Percentiles rank a stretch among this genome's conserved stretches.
phyloP scores from a whole-genome alignment of 345 rosid species.

The Eucalyptus melliodora region DNA sequence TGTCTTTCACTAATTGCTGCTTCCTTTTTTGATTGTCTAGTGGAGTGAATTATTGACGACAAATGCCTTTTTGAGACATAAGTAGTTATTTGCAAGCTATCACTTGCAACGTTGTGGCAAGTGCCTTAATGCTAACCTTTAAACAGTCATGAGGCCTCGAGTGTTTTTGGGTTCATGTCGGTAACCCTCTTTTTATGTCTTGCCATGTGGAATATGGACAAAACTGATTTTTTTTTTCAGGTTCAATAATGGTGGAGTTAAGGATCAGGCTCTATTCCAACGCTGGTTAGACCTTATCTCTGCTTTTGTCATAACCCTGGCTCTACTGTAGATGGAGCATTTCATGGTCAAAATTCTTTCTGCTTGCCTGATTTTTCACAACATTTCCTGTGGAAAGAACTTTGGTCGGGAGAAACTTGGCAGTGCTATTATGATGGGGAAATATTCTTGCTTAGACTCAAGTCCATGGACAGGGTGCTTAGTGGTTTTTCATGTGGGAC shows the following conservation, averaged over 20 bases:
- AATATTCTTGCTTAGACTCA: neutral
- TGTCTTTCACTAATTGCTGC: neutral
- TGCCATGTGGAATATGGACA: neutral
- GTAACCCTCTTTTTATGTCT: neutral
- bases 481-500: neutral
- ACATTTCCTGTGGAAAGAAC: neutral
- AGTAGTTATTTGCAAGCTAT: neutral
- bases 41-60: neutral
- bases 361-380: neutral
- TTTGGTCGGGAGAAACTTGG: neutral
- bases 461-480: neutral
- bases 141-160: neutral
- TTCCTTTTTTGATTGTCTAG: neutral
- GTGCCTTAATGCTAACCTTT: neutral
- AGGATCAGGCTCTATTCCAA: neutral
- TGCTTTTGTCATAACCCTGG: neutral
- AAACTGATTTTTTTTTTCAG: neutral
- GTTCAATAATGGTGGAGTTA: neutral
- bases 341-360: neutral
- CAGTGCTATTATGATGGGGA: neutral
- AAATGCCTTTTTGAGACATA: neutral
- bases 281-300: neutral
- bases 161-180: neutral
- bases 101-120: neutral
- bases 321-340: neutral